Conservation (phyloP, 2,329 filamentous ascomycete genomes). For the Diaporthe citrichinensis region DNA sequence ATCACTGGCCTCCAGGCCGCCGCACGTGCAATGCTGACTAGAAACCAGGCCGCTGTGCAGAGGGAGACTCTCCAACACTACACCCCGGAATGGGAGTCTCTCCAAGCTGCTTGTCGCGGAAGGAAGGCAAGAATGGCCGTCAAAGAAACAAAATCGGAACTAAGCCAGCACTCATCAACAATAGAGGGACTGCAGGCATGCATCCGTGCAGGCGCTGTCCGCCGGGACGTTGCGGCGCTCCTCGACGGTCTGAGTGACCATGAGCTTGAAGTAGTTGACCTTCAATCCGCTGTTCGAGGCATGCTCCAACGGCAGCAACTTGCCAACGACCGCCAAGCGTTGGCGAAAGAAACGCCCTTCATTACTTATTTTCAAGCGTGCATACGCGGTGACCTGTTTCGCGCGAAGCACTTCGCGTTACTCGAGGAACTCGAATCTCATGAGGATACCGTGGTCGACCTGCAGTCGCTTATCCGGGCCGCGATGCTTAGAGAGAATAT, state of each 20-base stretch:
- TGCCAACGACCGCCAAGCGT: constrained; percentile 63
- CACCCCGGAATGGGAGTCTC: constrained; percentile 63
- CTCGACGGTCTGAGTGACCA: constrained; percentile 63
- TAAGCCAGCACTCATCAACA: constrained; percentile 59
- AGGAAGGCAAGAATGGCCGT: constrained; percentile 62
- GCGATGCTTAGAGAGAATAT: constrained; percentile 83
- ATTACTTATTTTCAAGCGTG: constrained; percentile 77
- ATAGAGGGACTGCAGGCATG: constrained; percentile 65
- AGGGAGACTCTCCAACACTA: constrained; percentile 66
- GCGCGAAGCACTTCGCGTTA: constrained; percentile 72
- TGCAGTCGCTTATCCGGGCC: constrained; percentile 84
- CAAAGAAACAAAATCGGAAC: constrained; percentile 61
- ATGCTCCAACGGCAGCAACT: constrained; percentile 70
- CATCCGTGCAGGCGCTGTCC: constrained; percentile 68
- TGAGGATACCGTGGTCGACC: constrained; percentile 73
- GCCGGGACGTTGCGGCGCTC: constrained; percentile 63
- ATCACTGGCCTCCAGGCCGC: constrained; percentile 75
- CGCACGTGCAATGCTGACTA: constrained; percentile 73
- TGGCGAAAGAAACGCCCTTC: constrained; percentile 69
- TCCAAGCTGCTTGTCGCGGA: constrained; percentile 65
- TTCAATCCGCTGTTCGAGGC: constrained; percentile 74
- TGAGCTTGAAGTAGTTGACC: constrained; percentile 60
- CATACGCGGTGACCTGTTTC: constrained; percentile 75
- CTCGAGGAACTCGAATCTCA: constrained; percentile 80
- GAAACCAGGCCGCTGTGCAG: constrained; percentile 66